Conservation (phyloP, 2,329 filamentous ascomycete genomes). For the Bipolaris cookei region DNA sequence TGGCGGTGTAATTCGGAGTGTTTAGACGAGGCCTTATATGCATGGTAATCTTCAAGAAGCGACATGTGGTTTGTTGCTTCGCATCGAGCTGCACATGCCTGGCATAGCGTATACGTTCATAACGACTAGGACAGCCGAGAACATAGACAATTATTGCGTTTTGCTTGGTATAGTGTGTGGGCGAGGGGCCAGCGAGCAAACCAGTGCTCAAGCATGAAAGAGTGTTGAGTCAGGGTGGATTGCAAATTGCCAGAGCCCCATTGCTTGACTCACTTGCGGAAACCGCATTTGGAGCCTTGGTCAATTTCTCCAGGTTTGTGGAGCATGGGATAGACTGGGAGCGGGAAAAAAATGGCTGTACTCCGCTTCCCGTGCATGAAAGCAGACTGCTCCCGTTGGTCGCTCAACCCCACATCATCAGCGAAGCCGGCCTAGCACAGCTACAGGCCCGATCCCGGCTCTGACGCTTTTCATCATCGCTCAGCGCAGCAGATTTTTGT, state of each 20-base stretch:
- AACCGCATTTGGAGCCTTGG: slow-evolving; percentile 1
- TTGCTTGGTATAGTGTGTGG: slow-evolving; percentile 8
- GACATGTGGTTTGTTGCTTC: neutral
- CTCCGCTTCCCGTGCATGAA: slow-evolving; percentile 19
- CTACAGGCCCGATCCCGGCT: slow-evolving; percentile 37
- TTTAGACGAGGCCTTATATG: neutral
- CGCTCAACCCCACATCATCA: slow-evolving; percentile 18
- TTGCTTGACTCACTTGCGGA: slow-evolving; percentile 4
- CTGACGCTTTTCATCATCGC: slow-evolving; percentile 41
- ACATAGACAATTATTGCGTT: neutral
- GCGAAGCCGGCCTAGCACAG: slow-evolving; percentile 13
- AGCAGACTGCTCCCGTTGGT: slow-evolving; percentile 11
- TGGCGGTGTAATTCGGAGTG: neutral
- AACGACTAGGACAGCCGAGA: neutral
- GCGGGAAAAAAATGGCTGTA: slow-evolving; percentile 11
- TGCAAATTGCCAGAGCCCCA: neutral
- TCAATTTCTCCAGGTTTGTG: slow-evolving; percentile 20
- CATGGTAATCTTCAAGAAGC: neutral
- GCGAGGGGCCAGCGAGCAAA: slow-evolving; percentile 1
- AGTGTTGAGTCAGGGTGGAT: slow-evolving; percentile 6
- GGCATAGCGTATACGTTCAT: neutral
- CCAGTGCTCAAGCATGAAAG: neutral
- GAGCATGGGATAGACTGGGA: slow-evolving; percentile 12
- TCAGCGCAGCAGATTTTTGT: slow-evolving; percentile 37
- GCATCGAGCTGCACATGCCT: neutral